Evolutionary conservation across 352 stramenopile species (phyloP).

Genomic region (Globisporangium ultimum): DNA sequence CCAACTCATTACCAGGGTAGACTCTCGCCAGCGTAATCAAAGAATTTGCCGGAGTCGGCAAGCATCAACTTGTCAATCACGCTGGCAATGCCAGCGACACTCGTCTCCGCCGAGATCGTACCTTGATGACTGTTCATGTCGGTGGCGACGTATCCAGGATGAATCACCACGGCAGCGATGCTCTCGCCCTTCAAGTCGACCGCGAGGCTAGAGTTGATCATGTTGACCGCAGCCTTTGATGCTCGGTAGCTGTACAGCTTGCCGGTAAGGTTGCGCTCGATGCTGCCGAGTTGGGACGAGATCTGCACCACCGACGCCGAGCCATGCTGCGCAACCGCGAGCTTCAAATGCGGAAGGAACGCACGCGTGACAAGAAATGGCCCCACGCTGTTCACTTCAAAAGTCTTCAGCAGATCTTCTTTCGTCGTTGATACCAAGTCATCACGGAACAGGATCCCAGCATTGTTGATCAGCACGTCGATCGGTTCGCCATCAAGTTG

Average conservation of each 20-base stretch:
- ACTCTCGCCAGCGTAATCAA: slow-evolving; percentile 20
- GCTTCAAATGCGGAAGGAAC: slow-evolving; percentile 21
- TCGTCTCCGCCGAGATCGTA: slow-evolving; percentile 16
- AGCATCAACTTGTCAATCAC: slow-evolving; percentile 22
- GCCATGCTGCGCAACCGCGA: slow-evolving; percentile 5
- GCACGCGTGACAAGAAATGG: slow-evolving; percentile 27
- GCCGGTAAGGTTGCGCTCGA: slow-evolving; percentile 15
- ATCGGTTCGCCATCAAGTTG: slow-evolving; percentile 19
- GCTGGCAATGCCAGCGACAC: slow-evolving; percentile 21
- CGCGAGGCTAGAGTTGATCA: slow-evolving; percentile 19
- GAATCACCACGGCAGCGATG: slow-evolving; percentile 24
- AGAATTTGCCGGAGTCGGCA: slow-evolving; percentile 29
- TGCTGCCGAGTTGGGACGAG: slow-evolving; percentile 16
- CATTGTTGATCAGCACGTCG: slow-evolving; percentile 45
- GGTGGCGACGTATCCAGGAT: slow-evolving; percentile 37
- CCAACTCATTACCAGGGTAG: slow-evolving; percentile 20
- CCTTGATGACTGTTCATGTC: slow-evolving; percentile 28
- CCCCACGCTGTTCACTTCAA: slow-evolving; percentile 37
- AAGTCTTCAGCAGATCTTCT: slow-evolving; percentile 17
- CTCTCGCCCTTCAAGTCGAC: slow-evolving; percentile 18
- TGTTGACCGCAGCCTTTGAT: slow-evolving; percentile 46
- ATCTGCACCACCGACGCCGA: slow-evolving; percentile 23
- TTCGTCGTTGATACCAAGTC: slow-evolving; percentile 11
- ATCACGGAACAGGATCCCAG: slow-evolving; percentile 14
- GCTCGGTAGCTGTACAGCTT: slow-evolving; percentile 37